Base-by-base conservation (phyloP, 2,329 filamentous ascomycete species). In the Bipolaris cookei region DNA sequence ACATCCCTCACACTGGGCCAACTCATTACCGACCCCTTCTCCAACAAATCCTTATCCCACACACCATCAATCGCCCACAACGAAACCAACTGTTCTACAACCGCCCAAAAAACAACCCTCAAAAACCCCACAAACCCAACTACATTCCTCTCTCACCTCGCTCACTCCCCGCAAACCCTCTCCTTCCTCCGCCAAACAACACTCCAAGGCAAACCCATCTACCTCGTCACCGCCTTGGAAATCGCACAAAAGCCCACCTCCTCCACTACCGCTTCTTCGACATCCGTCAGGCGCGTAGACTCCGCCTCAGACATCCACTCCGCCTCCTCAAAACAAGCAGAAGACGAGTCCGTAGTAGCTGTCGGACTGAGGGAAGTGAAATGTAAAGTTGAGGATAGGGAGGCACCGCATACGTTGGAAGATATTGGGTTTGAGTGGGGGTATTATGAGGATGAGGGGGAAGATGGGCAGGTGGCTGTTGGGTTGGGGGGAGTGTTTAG, bases 151-250 rank as follows among this genome's bases (percentile, higher is more conserved):
- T 58, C 69, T 42, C 53, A 54, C 7, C 62, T 73, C 20, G 62
- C 67, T 42, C 51, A 59, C 28, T 65, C 70, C 35, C 53, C 63
- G 18, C 42, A 59, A 13, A 57, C 64, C 3, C 67, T 62, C 8
- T 47, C 54, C 8, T 71, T 65, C 34, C 59, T 75, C 14, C 63
- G 61, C 56, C 63, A 65, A 6, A 63, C 67, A 50, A 62, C 66
- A 78, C 28, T 30, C 18, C 78, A 81, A 45, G 79, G 79, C 68
- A 87, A 84, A 62, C 62, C 42, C 64, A 56, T 73, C 7, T 75
- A 71, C 63, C 61, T 83, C 78, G 44, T 82, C 75, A 52, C 82
- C 70, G 1, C 79, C 73, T 14, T 76, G 66, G 3, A 85, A 79
- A 68, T 88, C 84, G 45, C 72, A 34, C 65, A 58, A 6, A 71